Conservation (phyloP, 208 protist species). For the Wallacemonas collosoma region DNA sequence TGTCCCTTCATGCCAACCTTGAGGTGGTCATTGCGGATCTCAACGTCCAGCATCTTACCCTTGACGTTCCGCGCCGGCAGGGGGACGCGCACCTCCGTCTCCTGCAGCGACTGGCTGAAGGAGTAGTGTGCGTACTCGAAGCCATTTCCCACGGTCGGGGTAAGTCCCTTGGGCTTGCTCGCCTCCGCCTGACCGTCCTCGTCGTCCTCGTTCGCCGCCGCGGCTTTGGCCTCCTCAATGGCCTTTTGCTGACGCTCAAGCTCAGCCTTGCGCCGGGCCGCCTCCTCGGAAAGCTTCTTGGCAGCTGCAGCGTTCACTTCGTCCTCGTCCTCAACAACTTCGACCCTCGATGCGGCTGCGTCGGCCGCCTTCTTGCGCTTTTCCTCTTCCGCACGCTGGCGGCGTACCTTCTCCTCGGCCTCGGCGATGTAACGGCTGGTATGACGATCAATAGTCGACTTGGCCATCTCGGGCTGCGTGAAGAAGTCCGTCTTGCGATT, state of each 20-base stretch:
- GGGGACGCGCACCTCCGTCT: slow-evolving; percentile 89
- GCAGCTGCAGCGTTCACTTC: slow-evolving; percentile 40
- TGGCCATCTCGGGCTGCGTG: slow-evolving; percentile 76
- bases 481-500: slow-evolving; percentile 94
- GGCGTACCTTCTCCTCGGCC: slow-evolving; percentile 53
- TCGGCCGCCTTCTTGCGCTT: slow-evolving; percentile 24
- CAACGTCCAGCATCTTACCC: slow-evolving; percentile 81
- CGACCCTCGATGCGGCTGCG: slow-evolving; percentile 50
- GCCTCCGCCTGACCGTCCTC: slow-evolving; percentile 39
- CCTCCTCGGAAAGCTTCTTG: slow-evolving; percentile 43
- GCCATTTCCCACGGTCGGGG: slow-evolving; percentile 82
- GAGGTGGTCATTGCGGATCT: slow-evolving; percentile 66
- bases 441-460: slow-evolving; percentile 43
- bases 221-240: slow-evolving; percentile 42
- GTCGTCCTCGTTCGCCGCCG: slow-evolving; percentile 28
- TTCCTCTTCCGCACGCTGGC: slow-evolving; percentile 29
- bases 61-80: slow-evolving; percentile 63
- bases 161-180: slow-evolving; percentile 80
- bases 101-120: slow-evolving; percentile 88
- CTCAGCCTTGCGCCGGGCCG: slow-evolving; percentile 54
- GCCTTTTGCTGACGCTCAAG: slow-evolving; percentile 52
- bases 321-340: slow-evolving; percentile 81
- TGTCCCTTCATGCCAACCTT: slow-evolving; percentile 85
- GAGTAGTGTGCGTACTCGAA: slow-evolving; percentile 89
- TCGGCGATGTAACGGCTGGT: slow-evolving; percentile 60